Evolutionary conservation across 805 yeast species (phyloP), one percentile per base, ranked within the genome.

Genomic region (Barnettozyma wickerhamii): DNA sequence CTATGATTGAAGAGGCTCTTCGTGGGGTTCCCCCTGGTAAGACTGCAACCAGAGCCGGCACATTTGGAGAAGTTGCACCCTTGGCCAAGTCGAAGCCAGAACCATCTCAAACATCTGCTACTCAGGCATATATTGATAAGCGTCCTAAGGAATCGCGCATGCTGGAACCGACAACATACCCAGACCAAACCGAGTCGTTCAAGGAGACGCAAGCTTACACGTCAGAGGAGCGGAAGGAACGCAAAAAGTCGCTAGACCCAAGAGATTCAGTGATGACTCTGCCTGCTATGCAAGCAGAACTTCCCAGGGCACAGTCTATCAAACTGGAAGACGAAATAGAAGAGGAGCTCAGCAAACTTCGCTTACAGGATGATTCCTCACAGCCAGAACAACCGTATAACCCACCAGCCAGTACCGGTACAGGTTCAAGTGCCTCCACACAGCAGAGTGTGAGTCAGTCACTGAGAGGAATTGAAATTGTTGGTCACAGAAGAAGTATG

Each of bases 401-500:
- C 17, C 23, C 40, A 5, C 5, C 21, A 23, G 19, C 24, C 6
- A 31, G 18, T 17, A 30, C 32, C 6, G 19, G 12, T 6, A 15
- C 37, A 15, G 13, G 12, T 13, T 23, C 33, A 15, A 19, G 5
- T 29, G 14, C 15, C n/a, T 14, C 37, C n/a, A 13, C 19, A 7
- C 23, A 36, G 9, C 19, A 27, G 10, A 37, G 38, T 4, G n/a
- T 39, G 14, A 18, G 42, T 3, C 36, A 47, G 17, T 50, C 55
- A 2, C 13, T 50, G 15, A 40, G 40, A 32, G 54, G 62, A 12
- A 57, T 66, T 28, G 60, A 62, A 26, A 60, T 64, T 30, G 54
- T 58, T 15, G 57, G 61, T 0, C 68, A 63, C 38, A 51, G 55
- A 42, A 58, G 49, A 30, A 58, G 62, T 12, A 27, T 46, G 12